A percentile compares a stretch with the other conserved stretches of the same genome.
Conservation (phyloP, 345 rosid genomes). For the Citrus hindsii region DNA sequence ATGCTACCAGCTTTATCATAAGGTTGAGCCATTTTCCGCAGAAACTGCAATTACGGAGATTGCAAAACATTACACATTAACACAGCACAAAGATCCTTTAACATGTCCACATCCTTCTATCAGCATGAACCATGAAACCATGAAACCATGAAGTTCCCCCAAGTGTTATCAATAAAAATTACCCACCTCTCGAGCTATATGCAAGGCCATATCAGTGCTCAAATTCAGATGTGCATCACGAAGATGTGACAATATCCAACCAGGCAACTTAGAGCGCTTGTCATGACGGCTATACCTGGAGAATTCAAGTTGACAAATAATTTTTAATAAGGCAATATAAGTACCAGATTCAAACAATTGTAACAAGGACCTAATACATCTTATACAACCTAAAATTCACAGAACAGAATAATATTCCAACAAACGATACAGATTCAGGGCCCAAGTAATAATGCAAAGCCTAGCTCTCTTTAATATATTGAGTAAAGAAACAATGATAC, state of each 20-base stretch:
- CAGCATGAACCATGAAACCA: too few relatives aligned
- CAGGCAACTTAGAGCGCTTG: conserved; percentile 93
- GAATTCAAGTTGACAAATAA: background rate
- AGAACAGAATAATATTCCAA: background rate
- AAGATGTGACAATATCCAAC: conserved; percentile 91
- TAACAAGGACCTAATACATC: background rate
- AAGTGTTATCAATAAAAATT: background rate
- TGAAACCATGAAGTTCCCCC: too few relatives aligned
- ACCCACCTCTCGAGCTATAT: conserved; percentile 85
- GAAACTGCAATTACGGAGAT: conserved; percentile 47
- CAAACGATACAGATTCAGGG: background rate
- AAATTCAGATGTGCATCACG: conserved; percentile 85
- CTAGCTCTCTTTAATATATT: background rate
- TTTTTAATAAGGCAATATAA: background rate
- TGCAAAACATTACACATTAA: background rate
- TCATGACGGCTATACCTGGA: conserved; percentile 96
- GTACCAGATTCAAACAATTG: background rate
- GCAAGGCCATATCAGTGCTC: conserved; percentile 97
- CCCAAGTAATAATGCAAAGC: background rate
- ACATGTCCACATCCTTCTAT: background rate
- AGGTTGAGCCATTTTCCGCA: conserved; percentile 97
- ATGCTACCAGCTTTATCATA: conserved; percentile 64
- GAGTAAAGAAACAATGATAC: background rate
- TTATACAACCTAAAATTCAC: background rate
- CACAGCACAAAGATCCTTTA: background rate